Conservation (phyloP, 1,284 basidiomycete genomes). For the Leccinum pallidistipes region DNA sequence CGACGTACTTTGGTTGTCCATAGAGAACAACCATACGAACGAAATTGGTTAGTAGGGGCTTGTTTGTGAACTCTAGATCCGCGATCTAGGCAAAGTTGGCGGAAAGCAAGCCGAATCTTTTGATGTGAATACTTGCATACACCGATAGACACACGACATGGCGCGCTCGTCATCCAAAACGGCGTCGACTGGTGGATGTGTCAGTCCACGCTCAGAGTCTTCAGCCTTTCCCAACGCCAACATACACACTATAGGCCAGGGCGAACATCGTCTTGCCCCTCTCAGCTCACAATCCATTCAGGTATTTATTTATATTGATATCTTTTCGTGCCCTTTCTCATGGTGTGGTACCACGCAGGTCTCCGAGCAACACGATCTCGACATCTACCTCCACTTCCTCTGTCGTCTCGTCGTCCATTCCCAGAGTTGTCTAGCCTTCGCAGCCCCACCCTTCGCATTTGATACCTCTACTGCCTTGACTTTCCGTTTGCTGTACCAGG, state of each 20-base stretch:
- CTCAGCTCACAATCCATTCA: conserved; percentile 84
- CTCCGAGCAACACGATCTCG: conserved; percentile 91
- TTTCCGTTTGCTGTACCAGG: conserved; percentile 53
- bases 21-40: too few relatives aligned
- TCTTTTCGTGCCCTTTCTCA: conserved; percentile 14
- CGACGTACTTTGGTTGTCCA: too few relatives aligned
- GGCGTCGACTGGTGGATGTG: conserved; percentile 72
- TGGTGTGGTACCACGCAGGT: conserved; percentile 50
- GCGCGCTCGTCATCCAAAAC: conserved; percentile 51
- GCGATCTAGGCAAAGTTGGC: too few relatives aligned
- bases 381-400: conserved; percentile 95
- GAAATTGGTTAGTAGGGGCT: too few relatives aligned
- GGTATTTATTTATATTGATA: conserved; percentile 32
- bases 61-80: too few relatives aligned
- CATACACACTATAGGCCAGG: conserved; percentile 75
- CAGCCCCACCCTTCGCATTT: conserved; percentile 57
- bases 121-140: too few relatives aligned
- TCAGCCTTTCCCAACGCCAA: conserved; percentile 57
- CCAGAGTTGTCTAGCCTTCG: conserved; percentile 61
- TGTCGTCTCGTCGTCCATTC: conserved; percentile 87
- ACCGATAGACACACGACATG: too few relatives aligned
- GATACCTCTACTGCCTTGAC: conserved; percentile 73
- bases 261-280: conserved; percentile 92
- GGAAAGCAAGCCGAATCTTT: too few relatives aligned
- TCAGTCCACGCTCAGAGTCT: conserved; percentile 73